phyloP scores from a whole-genome alignment of 805 yeast species.

The Candida ovalis region DNA sequence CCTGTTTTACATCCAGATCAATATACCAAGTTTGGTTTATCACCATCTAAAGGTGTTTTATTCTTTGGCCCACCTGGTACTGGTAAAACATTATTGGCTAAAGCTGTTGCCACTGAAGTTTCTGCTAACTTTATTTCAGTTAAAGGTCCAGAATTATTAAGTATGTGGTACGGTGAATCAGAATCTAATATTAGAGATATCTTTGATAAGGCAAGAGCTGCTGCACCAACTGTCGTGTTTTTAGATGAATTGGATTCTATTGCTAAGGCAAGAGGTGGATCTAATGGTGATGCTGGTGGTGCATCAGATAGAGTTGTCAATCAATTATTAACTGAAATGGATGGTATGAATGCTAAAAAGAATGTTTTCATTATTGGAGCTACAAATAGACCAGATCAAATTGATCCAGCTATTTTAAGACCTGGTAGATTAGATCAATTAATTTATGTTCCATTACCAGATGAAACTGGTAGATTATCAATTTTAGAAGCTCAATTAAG shows the following conservation, averaged over 20 bases:
- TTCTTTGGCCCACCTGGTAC: constrained; percentile 99
- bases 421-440: constrained; percentile 99
- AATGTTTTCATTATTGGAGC: constrained; percentile 99
- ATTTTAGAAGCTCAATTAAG: constrained; percentile 94
- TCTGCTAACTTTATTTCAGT: constrained; percentile 97
- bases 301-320: constrained; percentile 96
- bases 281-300: constrained; percentile 91
- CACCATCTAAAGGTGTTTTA: constrained; percentile 97
- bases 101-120: constrained; percentile 99
- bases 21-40: constrained; percentile 94
- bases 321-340: constrained; percentile 96
- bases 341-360: constrained; percentile 99
- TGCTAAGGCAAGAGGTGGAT: constrained; percentile 95
- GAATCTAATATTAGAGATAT: constrained; percentile 97
- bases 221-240: constrained; percentile 98
- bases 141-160: constrained; percentile 92
- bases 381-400: constrained; percentile 98
- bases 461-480: constrained; percentile 88
- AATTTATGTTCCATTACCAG: constrained; percentile 98
- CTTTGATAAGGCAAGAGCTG: constrained; percentile 97
- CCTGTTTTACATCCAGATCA: constrained; percentile 99
- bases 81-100: constrained; percentile 96
- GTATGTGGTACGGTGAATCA: constrained; percentile 99
- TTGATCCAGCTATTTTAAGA: constrained; percentile 96
- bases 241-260: constrained; percentile 97